These are phyloP conservation scores for Pseudonectria buxi DNA, from an alignment of 2,329 filamentous ascomycete species.

Conservation along the genomic window DNA sequence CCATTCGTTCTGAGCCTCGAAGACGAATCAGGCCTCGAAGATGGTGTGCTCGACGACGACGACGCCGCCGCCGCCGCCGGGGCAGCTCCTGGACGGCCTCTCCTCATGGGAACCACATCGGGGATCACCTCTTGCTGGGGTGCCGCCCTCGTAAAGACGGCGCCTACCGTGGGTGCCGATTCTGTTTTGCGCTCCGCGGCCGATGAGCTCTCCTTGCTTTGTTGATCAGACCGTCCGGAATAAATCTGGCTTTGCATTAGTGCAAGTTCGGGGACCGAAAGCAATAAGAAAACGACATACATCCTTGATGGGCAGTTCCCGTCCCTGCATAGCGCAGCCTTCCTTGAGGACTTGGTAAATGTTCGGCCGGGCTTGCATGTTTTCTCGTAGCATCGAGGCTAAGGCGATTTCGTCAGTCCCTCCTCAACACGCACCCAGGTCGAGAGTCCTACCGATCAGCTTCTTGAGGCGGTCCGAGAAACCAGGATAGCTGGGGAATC, in stretches of 20 bases:
- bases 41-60: constrained; percentile 21
- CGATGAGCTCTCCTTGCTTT: constrained; percentile 51
- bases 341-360: constrained; percentile 91
- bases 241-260: constrained; percentile 56
- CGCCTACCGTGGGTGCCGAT: constrained; percentile 62
- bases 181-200: constrained; percentile 44
- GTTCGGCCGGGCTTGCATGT: constrained; percentile 71
- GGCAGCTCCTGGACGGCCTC: constrained; percentile 57
- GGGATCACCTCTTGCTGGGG: constrained; percentile 69
- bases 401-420: constrained; percentile 13
- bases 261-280: not conserved
- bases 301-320: constrained; percentile 81
- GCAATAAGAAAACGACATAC: constrained; percentile 45
- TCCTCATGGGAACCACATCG: constrained; percentile 88
- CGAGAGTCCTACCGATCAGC: constrained; percentile 61
- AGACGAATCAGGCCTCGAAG: constrained; percentile 53
- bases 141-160: constrained; percentile 70
- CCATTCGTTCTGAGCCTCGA: constrained; percentile 56
- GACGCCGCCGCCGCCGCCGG: no score
- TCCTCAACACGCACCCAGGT: not conserved
- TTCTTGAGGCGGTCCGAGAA: constrained; percentile 89
- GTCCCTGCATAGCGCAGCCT: constrained; percentile 81
- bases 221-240: constrained; percentile 51
- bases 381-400: constrained; percentile 88
- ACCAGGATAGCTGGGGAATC: constrained; percentile 77